Conservation (phyloP, 75 land plant genomes). For the Cryptomeria japonica region DNA sequence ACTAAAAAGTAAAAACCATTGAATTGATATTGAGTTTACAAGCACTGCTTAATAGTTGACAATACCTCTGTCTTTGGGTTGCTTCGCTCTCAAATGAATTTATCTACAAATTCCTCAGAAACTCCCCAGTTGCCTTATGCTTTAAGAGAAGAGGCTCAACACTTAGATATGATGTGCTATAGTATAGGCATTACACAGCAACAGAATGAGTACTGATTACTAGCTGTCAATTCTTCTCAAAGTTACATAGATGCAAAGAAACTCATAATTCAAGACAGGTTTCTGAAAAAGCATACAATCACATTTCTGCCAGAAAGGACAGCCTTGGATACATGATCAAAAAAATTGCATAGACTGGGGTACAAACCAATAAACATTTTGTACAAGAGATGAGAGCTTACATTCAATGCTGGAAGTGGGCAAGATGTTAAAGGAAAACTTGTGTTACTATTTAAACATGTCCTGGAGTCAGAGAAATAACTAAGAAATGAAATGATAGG, state of each 20-base stretch:
- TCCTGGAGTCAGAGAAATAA: not conserved
- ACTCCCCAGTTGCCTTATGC: not conserved
- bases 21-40: not conserved
- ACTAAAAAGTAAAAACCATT: not conserved
- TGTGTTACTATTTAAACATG: not conserved
- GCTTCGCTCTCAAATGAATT: not conserved
- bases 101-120: not conserved
- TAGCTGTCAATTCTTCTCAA: not conserved
- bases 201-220: not conserved
- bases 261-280: not conserved
- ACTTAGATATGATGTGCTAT: not conserved
- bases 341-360: not conserved
- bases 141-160: not conserved
- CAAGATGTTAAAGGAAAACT: not conserved
- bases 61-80: not conserved
- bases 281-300: not conserved
- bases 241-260: not conserved
- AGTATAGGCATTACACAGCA: not conserved
- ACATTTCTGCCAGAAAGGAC: not conserved
- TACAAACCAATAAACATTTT: not conserved
- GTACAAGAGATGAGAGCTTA: not conserved
- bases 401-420: not conserved
- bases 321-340: not conserved
- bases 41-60: not conserved
- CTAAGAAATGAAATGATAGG: not conserved